Evolutionary conservation across 2,329 filamentous ascomycete species (phyloP).

Genomic region (Tolypocladium sp.): DNA sequence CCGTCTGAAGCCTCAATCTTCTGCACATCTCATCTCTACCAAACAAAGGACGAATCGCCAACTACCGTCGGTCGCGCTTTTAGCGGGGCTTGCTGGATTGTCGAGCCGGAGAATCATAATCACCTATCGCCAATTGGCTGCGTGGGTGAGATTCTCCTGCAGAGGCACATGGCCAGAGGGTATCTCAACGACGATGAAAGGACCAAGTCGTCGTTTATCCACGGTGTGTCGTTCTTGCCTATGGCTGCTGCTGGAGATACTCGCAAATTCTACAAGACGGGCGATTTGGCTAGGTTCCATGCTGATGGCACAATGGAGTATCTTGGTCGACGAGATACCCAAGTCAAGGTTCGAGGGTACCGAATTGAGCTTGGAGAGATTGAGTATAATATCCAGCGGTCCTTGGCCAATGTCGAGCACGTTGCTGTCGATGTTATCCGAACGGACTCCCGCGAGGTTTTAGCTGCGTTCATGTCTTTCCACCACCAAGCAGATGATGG

Average conservation of each 20-base stretch:
- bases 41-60: not conserved
- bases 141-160: not conserved
- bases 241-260: not conserved
- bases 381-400: not conserved
- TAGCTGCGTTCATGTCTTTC: conserved; percentile 1
- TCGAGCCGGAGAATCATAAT: not conserved
- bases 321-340: conserved; percentile 13
- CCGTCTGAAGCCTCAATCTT: not conserved
- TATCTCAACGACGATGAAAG: not conserved
- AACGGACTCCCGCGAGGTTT: not conserved
- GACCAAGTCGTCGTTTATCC: not conserved
- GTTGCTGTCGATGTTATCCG: not conserved
- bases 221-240: not conserved
- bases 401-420: not conserved
- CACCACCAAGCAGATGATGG: too few relatives aligned
- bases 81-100: not conserved
- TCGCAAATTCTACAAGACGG: conserved; percentile 6
- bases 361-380: conserved; percentile 3
- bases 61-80: not conserved
- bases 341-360: conserved; percentile 17
- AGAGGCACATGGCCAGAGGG: not conserved
- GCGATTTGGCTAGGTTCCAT: conserved; percentile 19
- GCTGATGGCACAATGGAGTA: conserved; percentile 9
- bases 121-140: not conserved
- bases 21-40: not conserved